These are phyloP conservation scores for Capillidium rhysosporum DNA, from an alignment of 371 early-diverging fungal species.

Conservation along the genomic window DNA sequence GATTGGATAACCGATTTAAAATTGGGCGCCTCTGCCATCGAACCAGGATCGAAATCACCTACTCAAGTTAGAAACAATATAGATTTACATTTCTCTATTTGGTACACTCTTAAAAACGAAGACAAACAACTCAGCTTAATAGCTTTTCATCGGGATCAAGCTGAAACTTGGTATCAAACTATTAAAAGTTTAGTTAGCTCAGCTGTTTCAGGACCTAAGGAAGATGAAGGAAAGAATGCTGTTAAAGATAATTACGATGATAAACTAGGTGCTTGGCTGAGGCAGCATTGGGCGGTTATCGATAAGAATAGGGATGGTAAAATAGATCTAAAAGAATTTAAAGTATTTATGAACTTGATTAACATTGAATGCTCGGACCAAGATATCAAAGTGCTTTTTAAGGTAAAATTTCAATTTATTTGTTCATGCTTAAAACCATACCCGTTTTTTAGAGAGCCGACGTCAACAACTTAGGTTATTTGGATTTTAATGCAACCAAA, in stretches of 20 bases:
- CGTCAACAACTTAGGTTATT: not conserved
- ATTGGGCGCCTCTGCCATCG: not conserved
- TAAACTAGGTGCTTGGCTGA: not conserved
- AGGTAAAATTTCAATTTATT: constrained; percentile 1
- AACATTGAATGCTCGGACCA: constrained; percentile 1
- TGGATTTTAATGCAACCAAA: constrained; percentile 1
- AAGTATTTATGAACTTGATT: constrained; percentile 1
- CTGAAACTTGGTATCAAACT: not conserved
- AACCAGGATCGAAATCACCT: not conserved
- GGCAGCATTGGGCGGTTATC: not conserved
- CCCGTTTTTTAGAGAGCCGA: not conserved
- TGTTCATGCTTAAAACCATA: too few relatives aligned
- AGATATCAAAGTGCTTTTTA: constrained; percentile 1
- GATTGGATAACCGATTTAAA: not conserved
- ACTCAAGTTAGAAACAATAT: not conserved
- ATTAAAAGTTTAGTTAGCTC: not conserved
- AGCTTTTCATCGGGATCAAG: not conserved
- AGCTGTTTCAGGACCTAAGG: not conserved
- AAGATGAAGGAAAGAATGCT: not conserved
- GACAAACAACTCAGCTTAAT: not conserved
- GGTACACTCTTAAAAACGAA: not conserved
- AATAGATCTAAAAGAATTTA: constrained; percentile 3
- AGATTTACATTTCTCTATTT: not conserved
- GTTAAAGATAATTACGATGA: not conserved
- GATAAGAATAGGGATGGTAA: constrained; percentile 4